A percentile compares a stretch with the other conserved stretches of the same genome.
Evolutionary conservation across 805 yeast genomes (phyloP).

Genomic region (Spathaspora hagerdaliae): DNA sequence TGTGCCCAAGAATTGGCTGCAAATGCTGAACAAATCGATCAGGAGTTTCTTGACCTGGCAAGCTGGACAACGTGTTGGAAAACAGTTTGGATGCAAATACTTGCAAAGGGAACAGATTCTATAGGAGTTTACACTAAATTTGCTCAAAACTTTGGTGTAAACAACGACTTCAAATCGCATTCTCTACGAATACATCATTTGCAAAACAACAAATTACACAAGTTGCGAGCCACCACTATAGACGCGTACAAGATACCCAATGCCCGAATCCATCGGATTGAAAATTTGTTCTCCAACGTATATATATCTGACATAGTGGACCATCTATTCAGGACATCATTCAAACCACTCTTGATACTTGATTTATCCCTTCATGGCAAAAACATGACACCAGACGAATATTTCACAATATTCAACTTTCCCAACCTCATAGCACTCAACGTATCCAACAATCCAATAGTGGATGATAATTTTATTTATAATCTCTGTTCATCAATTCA

Average conservation of each 20-base stretch:
- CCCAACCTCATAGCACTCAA: slow-evolving; percentile 25
- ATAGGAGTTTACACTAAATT: slow-evolving; percentile 25
- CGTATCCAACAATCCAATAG: slow-evolving; percentile 21
- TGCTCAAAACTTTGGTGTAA: slow-evolving; percentile 15
- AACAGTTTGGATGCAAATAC: slow-evolving; percentile 28
- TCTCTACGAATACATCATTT: no score
- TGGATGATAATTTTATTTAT: slow-evolving; percentile 29
- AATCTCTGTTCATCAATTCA: slow-evolving; percentile 17
- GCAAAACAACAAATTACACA: no score
- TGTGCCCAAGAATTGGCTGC: slow-evolving; percentile 28
- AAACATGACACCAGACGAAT: slow-evolving; percentile 16
- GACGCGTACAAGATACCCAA: slow-evolving; percentile 11
- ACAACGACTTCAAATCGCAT: slow-evolving; percentile 23
- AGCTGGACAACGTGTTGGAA: slow-evolving; percentile 26
- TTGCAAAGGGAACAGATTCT: slow-evolving; percentile 24
- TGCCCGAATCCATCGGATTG: slow-evolving; percentile 26
- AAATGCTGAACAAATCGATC: slow-evolving; percentile 19
- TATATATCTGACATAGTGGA: slow-evolving; percentile 16
- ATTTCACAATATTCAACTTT: slow-evolving; percentile 21
- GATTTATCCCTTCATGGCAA: slow-evolving; percentile 19
- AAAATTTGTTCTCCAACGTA: slow-evolving; percentile 30
- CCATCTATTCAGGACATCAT: slow-evolving; percentile 10
- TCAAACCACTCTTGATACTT: slow-evolving; percentile 19
- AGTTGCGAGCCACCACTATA: slow-evolving; percentile 5
- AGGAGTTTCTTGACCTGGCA: slow-evolving; percentile 16